Conservation (phyloP, 225 moss, liverwort and hornwort species). For the Marchantia paleacea region DNA sequence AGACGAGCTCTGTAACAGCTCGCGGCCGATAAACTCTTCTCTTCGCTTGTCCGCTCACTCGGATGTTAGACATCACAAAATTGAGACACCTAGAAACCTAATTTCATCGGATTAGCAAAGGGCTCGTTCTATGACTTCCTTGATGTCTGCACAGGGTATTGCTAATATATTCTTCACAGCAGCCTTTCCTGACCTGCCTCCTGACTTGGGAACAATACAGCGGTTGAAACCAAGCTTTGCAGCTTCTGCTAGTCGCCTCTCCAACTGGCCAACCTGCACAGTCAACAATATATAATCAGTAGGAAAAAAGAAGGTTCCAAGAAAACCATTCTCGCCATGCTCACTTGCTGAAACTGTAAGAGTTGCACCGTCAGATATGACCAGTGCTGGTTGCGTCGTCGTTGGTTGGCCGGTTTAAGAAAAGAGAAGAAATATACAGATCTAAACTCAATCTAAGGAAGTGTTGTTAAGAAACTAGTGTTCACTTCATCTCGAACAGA, state of each 20-base stretch:
- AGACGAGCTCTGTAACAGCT: too few relatives aligned
- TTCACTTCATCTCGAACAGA: too few relatives aligned
- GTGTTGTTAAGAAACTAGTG: too few relatives aligned
- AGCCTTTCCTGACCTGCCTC: slow-evolving; percentile 46
- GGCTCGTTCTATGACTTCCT: slow-evolving; percentile 66
- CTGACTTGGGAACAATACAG: slow-evolving; percentile 76
- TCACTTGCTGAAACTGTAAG: background rate
- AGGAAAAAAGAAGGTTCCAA: background rate
- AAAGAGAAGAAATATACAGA: too few relatives aligned
- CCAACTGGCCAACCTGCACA: slow-evolving; percentile 88
- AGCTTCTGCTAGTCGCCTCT: slow-evolving; percentile 82
- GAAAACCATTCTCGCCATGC: background rate
- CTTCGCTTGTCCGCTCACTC: too few relatives aligned
- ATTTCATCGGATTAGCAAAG: slow-evolving; percentile 21
- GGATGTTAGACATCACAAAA: background rate
- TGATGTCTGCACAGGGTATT: slow-evolving; percentile 79
- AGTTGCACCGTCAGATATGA: too few relatives aligned
- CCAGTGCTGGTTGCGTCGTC: too few relatives aligned
- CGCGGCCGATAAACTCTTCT: too few relatives aligned
- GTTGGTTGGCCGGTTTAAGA: too few relatives aligned
- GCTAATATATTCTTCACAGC: slow-evolving; percentile 44
- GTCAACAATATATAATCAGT: background rate
- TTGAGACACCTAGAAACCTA: background rate
- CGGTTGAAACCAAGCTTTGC: slow-evolving; percentile 88
- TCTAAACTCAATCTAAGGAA: too few relatives aligned